These are phyloP conservation scores for Clavispora phyllophila DNA, from an alignment of 805 yeast genomes.

Conservation along the genomic window DNA sequence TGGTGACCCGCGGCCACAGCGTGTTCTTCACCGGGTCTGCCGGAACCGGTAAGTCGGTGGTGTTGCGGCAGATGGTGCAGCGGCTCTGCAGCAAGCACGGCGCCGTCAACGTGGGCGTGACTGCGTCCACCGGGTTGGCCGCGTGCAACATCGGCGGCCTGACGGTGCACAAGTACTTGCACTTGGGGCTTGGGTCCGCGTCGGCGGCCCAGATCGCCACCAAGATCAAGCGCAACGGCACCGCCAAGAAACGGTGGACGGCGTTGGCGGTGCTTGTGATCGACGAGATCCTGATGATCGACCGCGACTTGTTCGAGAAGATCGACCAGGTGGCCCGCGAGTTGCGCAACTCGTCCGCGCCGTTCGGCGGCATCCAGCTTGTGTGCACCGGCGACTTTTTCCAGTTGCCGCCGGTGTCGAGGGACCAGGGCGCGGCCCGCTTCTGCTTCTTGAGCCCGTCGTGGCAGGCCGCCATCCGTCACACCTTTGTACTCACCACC, in stretches of 20 bases:
- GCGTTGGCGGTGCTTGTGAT: constrained; percentile 55
- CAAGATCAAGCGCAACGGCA: constrained; percentile 50
- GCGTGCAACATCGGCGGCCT: constrained; percentile 79
- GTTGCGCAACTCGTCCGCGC: constrained; percentile 38
- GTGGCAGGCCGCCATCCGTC: constrained; percentile 56
- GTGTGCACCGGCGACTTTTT: constrained; percentile 78
- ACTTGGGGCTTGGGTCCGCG: constrained; percentile 69
- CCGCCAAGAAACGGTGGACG: constrained; percentile 51
- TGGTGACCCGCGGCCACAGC: constrained; percentile 54
- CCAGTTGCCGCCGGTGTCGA: constrained; percentile 72
- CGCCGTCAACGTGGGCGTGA: constrained; percentile 52
- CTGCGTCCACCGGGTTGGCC: constrained; percentile 83
- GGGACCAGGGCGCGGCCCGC: constrained; percentile 20
- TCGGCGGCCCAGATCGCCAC: constrained; percentile 40
- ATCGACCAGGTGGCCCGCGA: constrained; percentile 55
- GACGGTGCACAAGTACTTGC: constrained; percentile 72
- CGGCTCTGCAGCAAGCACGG: constrained; percentile 43
- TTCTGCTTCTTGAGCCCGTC: constrained; percentile 64
- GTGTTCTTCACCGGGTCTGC: constrained; percentile 96
- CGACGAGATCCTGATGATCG: constrained; percentile 81
- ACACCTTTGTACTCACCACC: constrained; percentile 54
- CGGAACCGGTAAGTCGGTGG: constrained; percentile 94
- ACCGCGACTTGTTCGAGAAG: constrained; percentile 61
- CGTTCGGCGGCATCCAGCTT: constrained; percentile 80
- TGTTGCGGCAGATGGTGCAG: constrained; percentile 62